These are phyloP conservation scores for Quercus gilva DNA, from an alignment of 306 rosid genomes.

Conservation along the genomic window DNA sequence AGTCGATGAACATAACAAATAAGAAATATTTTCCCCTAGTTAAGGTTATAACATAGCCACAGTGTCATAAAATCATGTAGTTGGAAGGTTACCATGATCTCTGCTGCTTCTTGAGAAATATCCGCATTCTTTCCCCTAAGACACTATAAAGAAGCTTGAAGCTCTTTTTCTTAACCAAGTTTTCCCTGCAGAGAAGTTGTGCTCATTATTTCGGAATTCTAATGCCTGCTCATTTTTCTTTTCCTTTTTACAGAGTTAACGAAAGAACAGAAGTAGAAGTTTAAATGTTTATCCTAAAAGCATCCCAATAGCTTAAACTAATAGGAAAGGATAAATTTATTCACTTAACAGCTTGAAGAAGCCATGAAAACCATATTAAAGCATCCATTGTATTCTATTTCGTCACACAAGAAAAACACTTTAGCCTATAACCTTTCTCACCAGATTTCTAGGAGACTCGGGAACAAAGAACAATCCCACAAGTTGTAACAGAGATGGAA, in stretches of 20 bases:
- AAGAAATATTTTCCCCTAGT: not conserved
- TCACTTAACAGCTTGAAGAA: no score
- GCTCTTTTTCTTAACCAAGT: slow-evolving; percentile 40
- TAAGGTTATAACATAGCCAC: not conserved
- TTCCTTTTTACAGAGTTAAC: no score
- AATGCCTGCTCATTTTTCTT: not conserved
- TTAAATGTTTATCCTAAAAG: not conserved
- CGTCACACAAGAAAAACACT: not conserved
- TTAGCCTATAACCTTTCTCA: slow-evolving; percentile 19
- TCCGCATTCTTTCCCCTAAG: slow-evolving; percentile 61
- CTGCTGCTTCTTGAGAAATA: slow-evolving; percentile 61
- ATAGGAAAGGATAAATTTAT: no score
- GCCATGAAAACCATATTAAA: no score
- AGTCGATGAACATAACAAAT: no score
- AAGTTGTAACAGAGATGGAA: slow-evolving; percentile 61
- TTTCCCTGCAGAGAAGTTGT: slow-evolving; percentile 52
- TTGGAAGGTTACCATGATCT: slow-evolving; percentile 41
- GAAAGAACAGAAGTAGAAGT: not conserved
- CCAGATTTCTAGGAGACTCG: slow-evolving; percentile 94
- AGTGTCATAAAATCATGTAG: not conserved
- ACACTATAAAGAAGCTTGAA: slow-evolving; percentile 60
- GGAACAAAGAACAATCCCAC: slow-evolving; percentile 69
- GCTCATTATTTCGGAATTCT: slow-evolving; percentile 7
- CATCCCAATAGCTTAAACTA: not conserved
- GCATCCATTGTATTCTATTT: not conserved